Base-by-base conservation (phyloP, 345 rosid species). In the Sonneratia alba region DNA sequence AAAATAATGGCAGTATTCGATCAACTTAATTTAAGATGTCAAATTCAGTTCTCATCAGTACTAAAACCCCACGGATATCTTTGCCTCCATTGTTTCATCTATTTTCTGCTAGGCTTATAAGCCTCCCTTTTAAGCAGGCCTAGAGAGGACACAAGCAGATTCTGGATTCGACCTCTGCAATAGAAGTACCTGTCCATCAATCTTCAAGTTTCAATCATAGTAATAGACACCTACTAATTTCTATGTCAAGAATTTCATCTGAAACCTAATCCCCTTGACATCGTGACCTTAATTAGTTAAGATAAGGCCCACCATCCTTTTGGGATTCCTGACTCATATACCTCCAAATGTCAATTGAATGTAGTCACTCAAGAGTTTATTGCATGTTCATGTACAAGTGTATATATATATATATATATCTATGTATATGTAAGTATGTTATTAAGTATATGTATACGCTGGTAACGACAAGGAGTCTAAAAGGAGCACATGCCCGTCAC, bases 401-500 rank as follows among this genome's bases (percentile, higher is more conserved):
- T 57, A n/a, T 57, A 10, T 57, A n/a, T 10, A 0, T 57, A 22
- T n/a, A 57, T n/a, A 22, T 21, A 34, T 63, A 36, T n/a, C n/a
- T 7, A 8, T 4, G 7, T 22, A 57, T 22, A 22, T n/a, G 32
- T 57, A 9, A 4, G 45, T 42, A 9, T 42, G 10, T 42, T 27
- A 27, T 27, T 27, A 27, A 27, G 19, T 55, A 55, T 7, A 8
- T 55, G 9, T 55, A 21, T 55, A 55, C 19, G 61, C 7, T 55
- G 61, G 9, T 21, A 55, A 55, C 9, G 61, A 55, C 61, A 56
- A 32, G 53, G 64, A 32, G 62, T 49, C 72, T 4, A 70, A 56
- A 70, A 12, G 42, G 5, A 40, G 72, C 72, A 70, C 62, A 62
- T 70, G 72, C 47, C 45, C 62, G 64, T 55, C 49, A 38, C 66